Evolutionary conservation across 805 yeast genomes (phyloP), one percentile per base, ranked within the genome.

Genomic region (Saturnispora mendoncae): DNA sequence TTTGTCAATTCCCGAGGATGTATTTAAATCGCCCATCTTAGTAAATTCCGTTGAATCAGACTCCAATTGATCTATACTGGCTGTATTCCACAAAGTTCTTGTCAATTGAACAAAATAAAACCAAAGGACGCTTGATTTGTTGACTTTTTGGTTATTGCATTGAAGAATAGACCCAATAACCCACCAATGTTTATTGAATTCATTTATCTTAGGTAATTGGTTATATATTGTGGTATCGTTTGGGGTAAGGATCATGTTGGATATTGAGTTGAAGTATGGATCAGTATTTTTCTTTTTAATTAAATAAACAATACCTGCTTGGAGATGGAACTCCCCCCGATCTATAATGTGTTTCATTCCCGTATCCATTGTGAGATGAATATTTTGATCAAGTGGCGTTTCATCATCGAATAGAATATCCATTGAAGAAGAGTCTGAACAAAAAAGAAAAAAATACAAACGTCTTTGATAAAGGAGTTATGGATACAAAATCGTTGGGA

Each of bases 61-160:
- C 26, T 26, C 23, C 5, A 36, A 15, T n/a, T n/a, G n/a, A n/a
- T n/a, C n/a, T n/a, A n/a, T n/a, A n/a, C n/a, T n/a, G n/a, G n/a
- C n/a, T n/a, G n/a, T n/a, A n/a, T 19, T 27, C 24, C 19, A 20
- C 5, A 39, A 17, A 4, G 14, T 12, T 7, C 21, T 20, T 20
- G 33, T 21, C 32, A 21, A n/a, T 6, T 19, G 6, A n/a, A 46
- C 46, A 37, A 53, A 57, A 17, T 54, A 51, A 4, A 42, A 38
- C 67, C 67, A 63, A 19, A 61, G 36, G 28, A 52, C 51, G 3
- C 65, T 53, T 1, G 66, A 59, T 43, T 64, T 64, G 38, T 64
- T 64, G 0, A 62, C 54, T 35, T 52, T 50, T 6, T 58, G 49
- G 7, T 56, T 41, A 6, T 49, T 45, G 18, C 56, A 51, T 0